Base-by-base conservation (phyloP, 495 filamentous ascomycete species). In the Glarea lozoyensis region DNA sequence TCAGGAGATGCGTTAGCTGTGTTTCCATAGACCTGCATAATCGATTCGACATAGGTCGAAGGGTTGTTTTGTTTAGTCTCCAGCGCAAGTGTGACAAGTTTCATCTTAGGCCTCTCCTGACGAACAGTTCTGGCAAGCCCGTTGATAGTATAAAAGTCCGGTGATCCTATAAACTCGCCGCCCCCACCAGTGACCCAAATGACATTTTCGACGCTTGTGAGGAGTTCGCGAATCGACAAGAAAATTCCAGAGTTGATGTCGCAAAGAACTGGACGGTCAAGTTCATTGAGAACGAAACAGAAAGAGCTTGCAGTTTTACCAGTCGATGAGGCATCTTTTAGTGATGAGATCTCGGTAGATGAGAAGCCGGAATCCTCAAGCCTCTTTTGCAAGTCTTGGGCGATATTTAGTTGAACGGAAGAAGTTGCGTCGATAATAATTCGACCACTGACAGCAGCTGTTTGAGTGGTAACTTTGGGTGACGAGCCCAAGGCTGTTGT, bases 151-250 rank as follows among this genome's bases (percentile, higher is more conserved):
- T 6, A 16, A 5, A 9, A 21, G 35, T 4, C 17, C 9, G 35
- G 35, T 6, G 10, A 4, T 3, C 3, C 4, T 37, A 6, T 6
- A 6, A 34, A 11, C 3, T 3, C 15, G 7, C 15, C 25, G 1
- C 10, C 45, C 12, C 66, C 42, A 2, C 37, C 16, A 3, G 47
- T 50, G 0, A 47, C 18, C 51, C 51, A 54, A 16, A 69, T 29
- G 13, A 69, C 38, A 2, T 63, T 61, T 1, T 56, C 47, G 3
- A 60, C 43, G 18, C 19, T 33, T 13, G 55, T 58, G 25, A 73
- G 49, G 2, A 67, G 58, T 2, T 46, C 44, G 16, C 60, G 50
- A 36, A 75, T 47, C 27, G 59, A 48, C 23, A 60, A 54, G 15
- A 69, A 55, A 15, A 50, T 45, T 11, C 3, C 17, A 2, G 17